phyloP scores from a whole-genome alignment of 441 rosid species.

The Theobroma grandiflorum region DNA sequence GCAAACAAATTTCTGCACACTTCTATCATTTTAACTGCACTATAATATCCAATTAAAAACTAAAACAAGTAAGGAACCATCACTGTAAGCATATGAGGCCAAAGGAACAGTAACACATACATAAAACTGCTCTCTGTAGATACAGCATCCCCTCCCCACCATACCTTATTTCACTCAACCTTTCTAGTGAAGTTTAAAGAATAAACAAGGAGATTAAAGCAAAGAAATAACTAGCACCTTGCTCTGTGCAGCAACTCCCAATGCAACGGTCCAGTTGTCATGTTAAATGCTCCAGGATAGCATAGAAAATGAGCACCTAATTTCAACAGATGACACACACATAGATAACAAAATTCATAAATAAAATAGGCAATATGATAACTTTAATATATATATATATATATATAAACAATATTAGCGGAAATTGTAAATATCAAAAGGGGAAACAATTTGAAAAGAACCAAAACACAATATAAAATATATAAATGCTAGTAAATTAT shows the following conservation, averaged over 20 bases:
- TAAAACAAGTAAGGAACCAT: not conserved
- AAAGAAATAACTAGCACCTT: conserved; percentile 53
- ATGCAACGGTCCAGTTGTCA: conserved; percentile 98
- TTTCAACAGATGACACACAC: conserved; percentile 27
- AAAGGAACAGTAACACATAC: not conserved
- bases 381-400: too few species aligned
- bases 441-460: not conserved
- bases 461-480: not conserved
- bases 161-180: not conserved
- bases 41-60: not conserved
- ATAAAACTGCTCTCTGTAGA: not conserved
- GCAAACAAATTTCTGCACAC: not conserved
- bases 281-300: conserved; percentile 98
- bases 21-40: not conserved
- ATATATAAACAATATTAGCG: not conserved
- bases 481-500: not conserved
- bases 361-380: not conserved
- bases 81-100: not conserved
- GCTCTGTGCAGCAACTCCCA: conserved; percentile 96
- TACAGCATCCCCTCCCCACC: not conserved
- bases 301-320: conserved; percentile 95
- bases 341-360: conserved; percentile 23
- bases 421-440: not conserved
- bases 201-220: not conserved
- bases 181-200: not conserved